Conservation (phyloP, 768 basidiomycete species). For the Leccinum aurantiacum region DNA sequence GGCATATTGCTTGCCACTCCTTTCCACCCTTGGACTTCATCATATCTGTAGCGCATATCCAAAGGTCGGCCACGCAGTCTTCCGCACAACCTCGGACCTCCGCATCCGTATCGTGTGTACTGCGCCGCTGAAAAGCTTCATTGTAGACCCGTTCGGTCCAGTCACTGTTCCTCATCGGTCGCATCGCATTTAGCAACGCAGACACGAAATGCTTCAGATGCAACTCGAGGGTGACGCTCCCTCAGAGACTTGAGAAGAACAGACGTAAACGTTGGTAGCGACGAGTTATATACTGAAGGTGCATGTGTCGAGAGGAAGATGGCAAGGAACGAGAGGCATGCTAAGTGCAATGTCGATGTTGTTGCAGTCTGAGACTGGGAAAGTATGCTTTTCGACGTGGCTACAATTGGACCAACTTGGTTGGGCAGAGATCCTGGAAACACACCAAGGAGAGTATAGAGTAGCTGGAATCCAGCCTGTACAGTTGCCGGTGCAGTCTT, state of each 20-base stretch:
- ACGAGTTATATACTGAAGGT: conserved; percentile 54
- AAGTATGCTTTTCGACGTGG: conserved; percentile 64
- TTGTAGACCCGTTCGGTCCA: conserved; percentile 77
- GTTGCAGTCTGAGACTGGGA: conserved; percentile 70
- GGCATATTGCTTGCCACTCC: conserved; percentile 82
- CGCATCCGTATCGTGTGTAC: conserved; percentile 83
- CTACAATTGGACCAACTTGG: conserved; percentile 62
- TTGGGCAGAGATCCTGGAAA: conserved; percentile 81
- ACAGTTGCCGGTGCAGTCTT: conserved; percentile 77
- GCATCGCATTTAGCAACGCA: conserved; percentile 76
- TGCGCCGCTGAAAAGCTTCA: conserved; percentile 68
- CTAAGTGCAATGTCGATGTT: conserved; percentile 78
- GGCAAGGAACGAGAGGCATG: conserved; percentile 81
- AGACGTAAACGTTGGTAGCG: conserved; percentile 66
- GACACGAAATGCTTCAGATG: conserved; percentile 83
- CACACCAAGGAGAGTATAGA: conserved; percentile 73
- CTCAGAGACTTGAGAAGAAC: conserved; percentile 70
- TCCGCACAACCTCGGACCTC: conserved; percentile 86
- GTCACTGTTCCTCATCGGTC: conserved; percentile 61
- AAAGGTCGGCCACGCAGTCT: conserved; percentile 79
- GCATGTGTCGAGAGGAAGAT: conserved; percentile 74
- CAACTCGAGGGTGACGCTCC: conserved; percentile 88
- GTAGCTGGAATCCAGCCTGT: conserved; percentile 82
- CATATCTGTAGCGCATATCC: conserved; percentile 81
- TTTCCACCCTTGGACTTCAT: conserved; percentile 60